Percentiles rank a stretch among this genome's conserved stretches.
Conservation (phyloP, 129 eudicot species). For the sunflower (Helianthus annuus) region DNA sequence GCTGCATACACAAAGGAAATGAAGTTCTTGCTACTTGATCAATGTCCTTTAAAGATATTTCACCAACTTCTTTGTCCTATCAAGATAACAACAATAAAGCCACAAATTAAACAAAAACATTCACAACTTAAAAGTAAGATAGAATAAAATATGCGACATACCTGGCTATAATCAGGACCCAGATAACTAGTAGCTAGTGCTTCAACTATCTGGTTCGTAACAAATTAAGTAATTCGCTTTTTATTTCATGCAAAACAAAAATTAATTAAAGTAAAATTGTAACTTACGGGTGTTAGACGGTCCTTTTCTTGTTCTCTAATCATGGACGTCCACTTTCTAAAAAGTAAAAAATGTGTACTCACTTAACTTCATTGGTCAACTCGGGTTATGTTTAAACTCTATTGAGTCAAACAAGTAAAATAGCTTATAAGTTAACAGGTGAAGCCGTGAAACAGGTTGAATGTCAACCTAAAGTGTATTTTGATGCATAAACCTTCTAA, state of each 20-base stretch:
- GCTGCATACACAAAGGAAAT: slow-evolving; percentile 97
- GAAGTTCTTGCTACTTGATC: slow-evolving; percentile 86
- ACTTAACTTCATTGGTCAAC: slow-evolving; percentile 15
- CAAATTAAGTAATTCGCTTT: slow-evolving; percentile 4
- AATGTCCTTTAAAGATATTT: slow-evolving; percentile 83
- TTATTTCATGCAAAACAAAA: neutral
- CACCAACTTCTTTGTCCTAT: slow-evolving; percentile 71
- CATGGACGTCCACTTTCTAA: slow-evolving; percentile 90
- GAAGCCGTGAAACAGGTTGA: neutral
- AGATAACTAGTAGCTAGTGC: slow-evolving; percentile 84
- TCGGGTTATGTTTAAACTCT: neutral
- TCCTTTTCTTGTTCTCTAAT: slow-evolving; percentile 90
- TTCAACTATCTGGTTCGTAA: slow-evolving; percentile 72
- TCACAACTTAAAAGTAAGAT: neutral
- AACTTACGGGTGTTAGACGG: slow-evolving; percentile 91
- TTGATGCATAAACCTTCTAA: neutral
- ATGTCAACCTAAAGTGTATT: neutral
- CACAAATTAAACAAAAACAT: neutral
- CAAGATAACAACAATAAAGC: slow-evolving; percentile 19
- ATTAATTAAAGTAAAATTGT: neutral
- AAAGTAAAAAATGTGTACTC: slow-evolving; percentile 20
- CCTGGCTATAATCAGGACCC: slow-evolving; percentile 96
- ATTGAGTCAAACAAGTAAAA: neutral
- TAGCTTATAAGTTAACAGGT: neutral
- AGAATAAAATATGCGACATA: slow-evolving; percentile 28